phyloP scores from a whole-genome alignment of 108 stramenopile genomes.

The Pseudonitzschia multiseries region DNA sequence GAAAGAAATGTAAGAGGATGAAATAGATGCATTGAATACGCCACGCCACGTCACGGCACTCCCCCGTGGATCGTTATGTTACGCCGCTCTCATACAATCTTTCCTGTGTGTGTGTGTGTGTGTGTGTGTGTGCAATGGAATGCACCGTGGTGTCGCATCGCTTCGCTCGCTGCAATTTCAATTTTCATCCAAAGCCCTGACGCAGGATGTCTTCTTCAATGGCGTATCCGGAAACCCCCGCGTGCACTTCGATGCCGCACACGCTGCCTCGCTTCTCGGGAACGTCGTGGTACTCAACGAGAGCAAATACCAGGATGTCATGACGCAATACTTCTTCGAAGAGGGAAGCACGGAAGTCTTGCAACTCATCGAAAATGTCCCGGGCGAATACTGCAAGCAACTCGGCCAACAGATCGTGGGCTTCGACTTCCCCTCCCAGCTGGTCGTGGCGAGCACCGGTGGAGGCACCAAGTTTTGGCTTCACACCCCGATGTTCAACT shows the following conservation, averaged over 20 bases:
- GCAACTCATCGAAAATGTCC: neutral
- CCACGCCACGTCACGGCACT: no score
- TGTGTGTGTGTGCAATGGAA: no score
- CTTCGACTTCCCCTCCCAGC: neutral
- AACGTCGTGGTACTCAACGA: neutral
- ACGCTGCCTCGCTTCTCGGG: neutral
- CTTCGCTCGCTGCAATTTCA: neutral
- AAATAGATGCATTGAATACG: no score
- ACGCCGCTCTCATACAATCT: no score
- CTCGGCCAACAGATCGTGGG: neutral
- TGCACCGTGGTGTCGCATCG: no score
- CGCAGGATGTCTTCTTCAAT: neutral
- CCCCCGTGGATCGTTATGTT: no score
- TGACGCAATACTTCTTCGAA: neutral
- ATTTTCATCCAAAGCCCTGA: neutral
- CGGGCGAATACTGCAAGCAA: neutral
- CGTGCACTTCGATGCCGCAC: neutral
- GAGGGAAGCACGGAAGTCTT: neutral
- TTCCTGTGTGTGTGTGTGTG: no score
- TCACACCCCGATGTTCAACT: constrained; percentile 29
- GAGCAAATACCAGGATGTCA: neutral
- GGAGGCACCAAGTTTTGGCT: constrained; percentile 9
- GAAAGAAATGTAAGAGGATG: neutral
- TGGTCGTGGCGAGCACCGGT: neutral
- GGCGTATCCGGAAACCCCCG: constrained; percentile 13